Percentiles rank a stretch among this genome's conserved stretches.
Evolutionary conservation across 129 eudicot genomes (phyloP).

Genomic region (Escallonia rubra): DNA sequence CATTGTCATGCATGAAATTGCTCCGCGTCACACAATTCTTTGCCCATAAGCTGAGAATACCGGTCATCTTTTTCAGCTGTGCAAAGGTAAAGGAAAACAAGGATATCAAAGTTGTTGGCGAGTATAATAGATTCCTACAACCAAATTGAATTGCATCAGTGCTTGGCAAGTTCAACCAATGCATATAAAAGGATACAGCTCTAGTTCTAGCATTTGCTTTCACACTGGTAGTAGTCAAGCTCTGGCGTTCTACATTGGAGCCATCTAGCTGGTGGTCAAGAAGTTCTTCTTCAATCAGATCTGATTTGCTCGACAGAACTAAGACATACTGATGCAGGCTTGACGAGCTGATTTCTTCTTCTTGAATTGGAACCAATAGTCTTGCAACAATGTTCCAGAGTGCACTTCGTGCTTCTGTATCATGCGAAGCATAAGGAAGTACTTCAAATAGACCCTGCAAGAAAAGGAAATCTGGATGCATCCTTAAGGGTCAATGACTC

Average conservation of each 20-base stretch:
- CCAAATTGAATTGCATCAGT: background rate
- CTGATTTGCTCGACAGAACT: conserved; percentile 51
- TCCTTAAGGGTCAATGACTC: conserved; percentile 15
- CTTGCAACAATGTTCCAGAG: conserved; percentile 73
- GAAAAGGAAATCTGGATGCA: conserved; percentile 56
- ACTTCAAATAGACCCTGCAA: conserved; percentile 75
- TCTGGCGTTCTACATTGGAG: conserved; percentile 31
- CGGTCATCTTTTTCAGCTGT: conserved; percentile 52
- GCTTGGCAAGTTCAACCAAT: background rate
- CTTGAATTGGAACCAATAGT: conserved; percentile 38
- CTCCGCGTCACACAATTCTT: conserved; percentile 25
- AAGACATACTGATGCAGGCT: conserved; percentile 37
- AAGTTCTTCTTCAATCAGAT: conserved; percentile 81
- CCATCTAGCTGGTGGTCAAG: conserved; percentile 45
- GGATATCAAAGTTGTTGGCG: background rate
- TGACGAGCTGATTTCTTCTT: conserved; percentile 38
- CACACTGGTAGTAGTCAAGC: conserved; percentile 14
- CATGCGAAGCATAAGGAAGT: conserved; percentile 83
- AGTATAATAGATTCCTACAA: background rate
- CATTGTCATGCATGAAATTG: conserved; percentile 16
- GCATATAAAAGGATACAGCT: conserved; percentile 71
- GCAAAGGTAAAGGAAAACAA: conserved; percentile 40
- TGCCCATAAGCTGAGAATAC: conserved; percentile 50
- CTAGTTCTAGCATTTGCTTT: conserved; percentile 30
- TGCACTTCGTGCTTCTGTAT: conserved; percentile 76